Evolutionary conservation across 495 filamentous ascomycete genomes (phyloP), one percentile per base, ranked within the genome.

Genomic region (Penicillium steckii): DNA sequence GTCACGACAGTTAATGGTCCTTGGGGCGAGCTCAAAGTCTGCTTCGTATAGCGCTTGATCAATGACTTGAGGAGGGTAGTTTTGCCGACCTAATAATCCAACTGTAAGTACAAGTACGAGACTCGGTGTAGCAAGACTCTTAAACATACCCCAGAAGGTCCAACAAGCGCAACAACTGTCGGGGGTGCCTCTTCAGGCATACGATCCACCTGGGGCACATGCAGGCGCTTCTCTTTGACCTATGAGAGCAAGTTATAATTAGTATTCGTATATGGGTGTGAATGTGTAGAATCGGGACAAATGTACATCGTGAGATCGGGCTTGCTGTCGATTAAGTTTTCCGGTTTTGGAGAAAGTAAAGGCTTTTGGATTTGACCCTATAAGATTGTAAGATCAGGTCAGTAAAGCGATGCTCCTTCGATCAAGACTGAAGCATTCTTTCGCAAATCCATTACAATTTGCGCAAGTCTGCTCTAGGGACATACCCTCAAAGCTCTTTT

Each of bases 161-260:
- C 94, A 70, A 97, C 91, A 33, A 97, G 87, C 38, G 88, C 85
- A 52, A 97, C 92, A 21, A 97, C 82, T 37, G 95, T 79, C 38
- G 94, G 94, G 13, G 94, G 90, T n/a, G 94, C 86, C 70, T 97
- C 95, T 64, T 96, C 91, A 43, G 94, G 95, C 53, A 97, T 75
- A 49, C 94, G 85, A 73, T 98, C 94, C 66, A 97, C 87, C 56
- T 95, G 85, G 26, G 94, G 94, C 12, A 97, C 94, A 80, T 98
- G 94, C 18, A 97, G 76, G 27, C 92, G 80, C 71, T 95, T 97
- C 73, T 98, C 94, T 80, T 89, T 92, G 68, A 96, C 82, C 86
- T 93, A 63, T 22, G 48, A 35, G 27, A 56, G 46, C 40, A 57
- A 44, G 48, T n/a, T 21, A n/a, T n/a, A 27, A 52, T 68, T 50